Evolutionary conservation across 2,329 filamentous ascomycete genomes (phyloP).

Genomic region (Aspergillus thermomutatus): DNA sequence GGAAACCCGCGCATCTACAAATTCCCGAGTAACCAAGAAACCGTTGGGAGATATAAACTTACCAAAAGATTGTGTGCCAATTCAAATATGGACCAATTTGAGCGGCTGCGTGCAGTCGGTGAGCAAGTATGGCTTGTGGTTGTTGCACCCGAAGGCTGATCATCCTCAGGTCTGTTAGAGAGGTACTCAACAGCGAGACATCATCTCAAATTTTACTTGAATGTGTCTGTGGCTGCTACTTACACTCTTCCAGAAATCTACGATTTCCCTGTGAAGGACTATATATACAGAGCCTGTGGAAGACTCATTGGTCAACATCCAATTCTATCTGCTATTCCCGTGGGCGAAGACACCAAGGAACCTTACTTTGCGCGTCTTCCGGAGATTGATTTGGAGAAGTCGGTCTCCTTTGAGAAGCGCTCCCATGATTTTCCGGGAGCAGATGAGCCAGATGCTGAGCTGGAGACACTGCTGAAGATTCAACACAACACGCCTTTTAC

Average conservation of each 20-base stretch:
- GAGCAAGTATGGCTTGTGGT: constrained; percentile 10
- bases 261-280: constrained; percentile 23
- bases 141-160: background rate
- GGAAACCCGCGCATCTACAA: background rate
- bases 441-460: constrained; percentile 34
- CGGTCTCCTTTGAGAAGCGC: constrained; percentile 35
- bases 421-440: constrained; percentile 6
- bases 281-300: constrained; percentile 37
- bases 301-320: constrained; percentile 40
- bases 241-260: constrained; percentile 31
- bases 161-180: constrained; percentile 40
- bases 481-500: constrained; percentile 43
- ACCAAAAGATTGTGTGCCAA: constrained; percentile 38
- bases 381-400: constrained; percentile 38
- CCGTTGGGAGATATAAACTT: background rate
- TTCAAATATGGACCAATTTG: constrained; percentile 54
- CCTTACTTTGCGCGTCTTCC: constrained; percentile 46
- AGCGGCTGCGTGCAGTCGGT: constrained; percentile 30
- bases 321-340: constrained; percentile 42
- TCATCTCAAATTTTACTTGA: constrained; percentile 43
- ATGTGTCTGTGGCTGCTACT: constrained; percentile 40
- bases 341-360: constrained; percentile 38
- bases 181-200: constrained; percentile 45
- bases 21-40: background rate
- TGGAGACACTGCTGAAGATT: constrained; percentile 39